Base-by-base conservation (phyloP, 108 stramenopile species). In the Phaeodactylum tricornutum region DNA sequence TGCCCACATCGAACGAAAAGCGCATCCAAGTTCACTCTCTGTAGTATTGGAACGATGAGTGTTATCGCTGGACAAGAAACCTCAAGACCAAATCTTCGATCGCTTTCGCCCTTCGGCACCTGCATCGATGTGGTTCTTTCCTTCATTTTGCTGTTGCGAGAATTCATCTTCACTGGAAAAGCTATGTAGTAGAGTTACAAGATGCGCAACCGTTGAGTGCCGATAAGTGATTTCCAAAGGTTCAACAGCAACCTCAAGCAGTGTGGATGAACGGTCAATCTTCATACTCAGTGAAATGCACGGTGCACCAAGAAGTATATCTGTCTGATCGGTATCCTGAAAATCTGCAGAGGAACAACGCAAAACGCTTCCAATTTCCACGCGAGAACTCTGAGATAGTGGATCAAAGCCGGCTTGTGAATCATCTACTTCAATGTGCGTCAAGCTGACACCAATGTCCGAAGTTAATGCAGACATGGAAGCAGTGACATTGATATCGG, bases 401-500 rank as follows among this genome's bases (percentile, higher is more conserved):
- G 8, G 22, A 28, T 5, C 7, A 20, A 5, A 4, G 21, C 15
- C 22, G 14, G 5, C 16, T 28, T 72, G 48, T 17, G 76, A 61
- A 66, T 77, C 65, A 53, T 89, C 87, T 15, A 82, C 58, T n/a
- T 72, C 72, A 57, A 89, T 55, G 48, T 79, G 76, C 8, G 66
- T 61, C 17, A 82, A 38, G 50, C 51, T 63, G 9, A 71, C 40
- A 29, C 52, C 50, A 6, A 71, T 27, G 32, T 69, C 74, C 3
- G 66, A 60, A 24, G 53, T 27, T 32, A 20, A 24, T n/a, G 52
- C 29, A 2, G 75, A 62, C 2, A 47, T 35, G 24, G 54, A 57
- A 22, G 47, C 22, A 0, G 69, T 57, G 19, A 73, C 22, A 35
- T 66, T 62, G 21, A 81, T 17, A 35, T 77, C 80, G 15, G 59